Percentiles rank a stretch among this genome's conserved stretches.
Conservation (phyloP, 1,284 basidiomycete genomes). For the Ceratobasidium sp. region DNA sequence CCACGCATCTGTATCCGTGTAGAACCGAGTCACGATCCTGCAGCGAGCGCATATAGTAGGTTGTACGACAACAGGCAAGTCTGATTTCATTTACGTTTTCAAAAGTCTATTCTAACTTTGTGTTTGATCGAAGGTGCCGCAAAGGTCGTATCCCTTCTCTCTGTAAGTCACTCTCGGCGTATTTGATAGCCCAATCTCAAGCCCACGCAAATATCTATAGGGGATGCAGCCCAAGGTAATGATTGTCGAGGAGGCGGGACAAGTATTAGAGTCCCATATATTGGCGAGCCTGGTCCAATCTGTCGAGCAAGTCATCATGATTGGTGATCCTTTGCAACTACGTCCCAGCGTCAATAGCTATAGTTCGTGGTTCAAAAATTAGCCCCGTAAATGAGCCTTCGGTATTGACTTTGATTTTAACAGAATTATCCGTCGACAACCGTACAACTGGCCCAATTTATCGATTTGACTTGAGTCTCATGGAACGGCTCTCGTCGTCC, state of each 20-base stretch:
- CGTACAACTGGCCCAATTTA: slow-evolving; percentile 61
- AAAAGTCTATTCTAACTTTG: not conserved
- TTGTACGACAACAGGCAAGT: slow-evolving; percentile 52
- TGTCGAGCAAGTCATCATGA: slow-evolving; percentile 67
- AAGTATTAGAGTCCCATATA: slow-evolving; percentile 81
- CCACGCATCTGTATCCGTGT: not conserved
- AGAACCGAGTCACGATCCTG: slow-evolving; percentile 46
- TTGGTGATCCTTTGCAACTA: slow-evolving; percentile 78
- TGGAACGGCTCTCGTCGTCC: slow-evolving; percentile 68
- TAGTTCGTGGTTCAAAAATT: slow-evolving; percentile 58
- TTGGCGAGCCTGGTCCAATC: slow-evolving; percentile 56
- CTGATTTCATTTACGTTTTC: not conserved
- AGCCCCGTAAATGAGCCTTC: not conserved
- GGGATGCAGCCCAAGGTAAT: slow-evolving; percentile 67
- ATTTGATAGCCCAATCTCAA: too few species aligned
- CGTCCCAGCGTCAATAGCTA: slow-evolving; percentile 75
- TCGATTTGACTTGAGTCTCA: slow-evolving; percentile 72
- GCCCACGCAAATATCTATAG: slow-evolving; percentile 54
- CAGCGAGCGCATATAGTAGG: slow-evolving; percentile 50
- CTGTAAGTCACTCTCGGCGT: slow-evolving; percentile 21
- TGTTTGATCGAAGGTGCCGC: slow-evolving; percentile 48
- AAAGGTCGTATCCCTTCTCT: slow-evolving; percentile 50
- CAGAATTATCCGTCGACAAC: slow-evolving; percentile 69
- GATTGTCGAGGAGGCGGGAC: slow-evolving; percentile 79
- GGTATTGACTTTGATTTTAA: not conserved